These are phyloP conservation scores for Flammula alnicola DNA, from an alignment of 1,284 basidiomycete species.

Conservation along the genomic window DNA sequence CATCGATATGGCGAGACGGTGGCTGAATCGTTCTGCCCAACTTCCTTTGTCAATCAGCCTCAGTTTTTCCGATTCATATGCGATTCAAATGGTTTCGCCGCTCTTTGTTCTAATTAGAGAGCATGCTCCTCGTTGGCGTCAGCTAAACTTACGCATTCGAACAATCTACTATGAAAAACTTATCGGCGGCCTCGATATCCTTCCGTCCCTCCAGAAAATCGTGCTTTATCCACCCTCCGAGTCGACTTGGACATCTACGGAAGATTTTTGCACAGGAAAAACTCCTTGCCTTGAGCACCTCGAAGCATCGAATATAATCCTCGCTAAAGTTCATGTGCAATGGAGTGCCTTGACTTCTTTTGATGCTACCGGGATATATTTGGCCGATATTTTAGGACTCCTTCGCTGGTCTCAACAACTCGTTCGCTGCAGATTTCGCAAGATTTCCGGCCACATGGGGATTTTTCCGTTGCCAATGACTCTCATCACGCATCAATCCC, in stretches of 20 bases:
- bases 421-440: not conserved
- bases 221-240: conserved; percentile 1
- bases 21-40: conserved; percentile 2
- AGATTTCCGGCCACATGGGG: conserved; percentile 7
- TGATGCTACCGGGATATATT: conserved; percentile 2
- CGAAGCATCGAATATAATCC: conserved; percentile 3
- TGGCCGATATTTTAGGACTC: conserved; percentile 6
- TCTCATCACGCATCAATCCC: not conserved
- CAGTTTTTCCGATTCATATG: conserved; percentile 5
- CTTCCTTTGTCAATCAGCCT: conserved; percentile 4
- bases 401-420: not conserved
- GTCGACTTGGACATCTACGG: not conserved
- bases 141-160: conserved; percentile 2
- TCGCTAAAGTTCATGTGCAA: conserved; percentile 2
- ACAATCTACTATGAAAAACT: conserved; percentile 2
- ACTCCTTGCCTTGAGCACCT: conserved; percentile 5
- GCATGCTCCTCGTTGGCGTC: conserved; percentile 5
- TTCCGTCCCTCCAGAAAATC: conserved; percentile 6
- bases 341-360: conserved; percentile 5
- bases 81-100: conserved; percentile 1
- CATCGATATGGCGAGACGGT: not conserved
- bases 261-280: not conserved
- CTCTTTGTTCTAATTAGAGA: conserved; percentile 2
- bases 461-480: not conserved
- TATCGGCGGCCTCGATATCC: conserved; percentile 2